Base-by-base conservation (phyloP, 352 stramenopile genomes). In the Phytophthora capsici region DNA sequence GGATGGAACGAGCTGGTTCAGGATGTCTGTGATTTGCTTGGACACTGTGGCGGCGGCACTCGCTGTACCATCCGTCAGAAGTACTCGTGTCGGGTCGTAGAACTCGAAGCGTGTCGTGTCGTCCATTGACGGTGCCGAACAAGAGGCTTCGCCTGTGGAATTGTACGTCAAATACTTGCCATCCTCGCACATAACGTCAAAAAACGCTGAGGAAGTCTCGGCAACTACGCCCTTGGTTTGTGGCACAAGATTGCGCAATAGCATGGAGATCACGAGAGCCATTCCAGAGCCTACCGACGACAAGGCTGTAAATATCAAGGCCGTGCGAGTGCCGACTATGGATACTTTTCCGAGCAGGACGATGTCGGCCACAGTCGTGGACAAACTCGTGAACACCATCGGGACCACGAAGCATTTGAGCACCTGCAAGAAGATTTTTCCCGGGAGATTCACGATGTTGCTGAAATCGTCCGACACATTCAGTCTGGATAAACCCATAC, bases 371-470 rank as follows among this genome's bases (percentile, higher is more conserved):
- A 89, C 71, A 5, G 78, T 79, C 4, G 81, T 87, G 7, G 81
- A 69, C 30, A 91, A 54, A 66, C 75, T 88, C 30, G 74, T 84
- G 45, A 91, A 91, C 3, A 91, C 77, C 80, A 91, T 89, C 17
- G 80, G 83, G 23, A 87, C 60, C 41, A 87, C 78, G 43, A 87
- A 77, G 47, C 75, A 83, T 50, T 82, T 81, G 28, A 87, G 62
- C 16, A 82, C 48, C 43, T 79, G 70, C 22, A 87, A 49, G 49
- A 87, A 85, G 16, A 87, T 57, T 25, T 68, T 67, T 1, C 75
- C 78, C 0, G 78, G 78, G 0, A 87, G n/a, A 20, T 69, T 69
- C 16, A 87, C 71, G 16, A 84, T 57, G 25, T 36, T 56, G 30
- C 54, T 75, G 8, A 84, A 46, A 36, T 83, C 73, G 1, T 58